Percentiles rank a stretch among this genome's conserved stretches.
Conservation (phyloP, 2,329 filamentous ascomycete species). For the Alternaria brassicicola region DNA sequence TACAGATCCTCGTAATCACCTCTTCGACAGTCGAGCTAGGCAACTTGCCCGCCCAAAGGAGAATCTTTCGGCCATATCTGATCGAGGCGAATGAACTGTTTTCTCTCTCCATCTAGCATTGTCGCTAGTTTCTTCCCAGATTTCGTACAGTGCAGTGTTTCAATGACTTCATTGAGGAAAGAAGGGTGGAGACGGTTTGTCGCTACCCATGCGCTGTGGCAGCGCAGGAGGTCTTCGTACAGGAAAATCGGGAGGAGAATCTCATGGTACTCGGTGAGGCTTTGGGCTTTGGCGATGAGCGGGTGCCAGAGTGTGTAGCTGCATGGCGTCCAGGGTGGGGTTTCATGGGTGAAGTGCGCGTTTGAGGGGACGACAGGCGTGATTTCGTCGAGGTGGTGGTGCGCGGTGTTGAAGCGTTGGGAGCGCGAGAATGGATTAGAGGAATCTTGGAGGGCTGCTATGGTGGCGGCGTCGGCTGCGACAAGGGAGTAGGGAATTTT, state of each 20-base stretch:
- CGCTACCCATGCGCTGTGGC: slow-evolving; percentile 10
- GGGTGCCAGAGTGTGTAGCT: slow-evolving; percentile 53
- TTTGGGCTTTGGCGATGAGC: slow-evolving; percentile 48
- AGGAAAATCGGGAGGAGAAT: slow-evolving; percentile 23
- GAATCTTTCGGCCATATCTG: slow-evolving; percentile 54
- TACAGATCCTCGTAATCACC: slow-evolving; percentile 43
- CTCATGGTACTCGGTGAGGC: slow-evolving; percentile 34
- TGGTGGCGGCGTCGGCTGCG: not conserved
- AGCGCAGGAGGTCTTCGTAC: slow-evolving; percentile 40
- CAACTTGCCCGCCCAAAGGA: not conserved
- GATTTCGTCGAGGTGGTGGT: slow-evolving; percentile 15
- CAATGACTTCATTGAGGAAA: slow-evolving; percentile 7
- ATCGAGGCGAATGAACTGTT: slow-evolving; percentile 52
- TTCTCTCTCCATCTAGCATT: slow-evolving; percentile 9
- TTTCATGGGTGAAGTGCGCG: slow-evolving; percentile 13
- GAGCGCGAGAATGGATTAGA: slow-evolving; percentile 11
- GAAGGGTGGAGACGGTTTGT: not conserved
- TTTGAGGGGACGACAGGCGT: slow-evolving; percentile 10
- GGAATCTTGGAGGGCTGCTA: slow-evolving; percentile 8
- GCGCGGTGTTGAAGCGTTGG: slow-evolving; percentile 21
- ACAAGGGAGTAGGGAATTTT: slow-evolving; percentile 17
- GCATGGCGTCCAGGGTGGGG: slow-evolving; percentile 40
- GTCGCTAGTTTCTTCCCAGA: slow-evolving; percentile 3
- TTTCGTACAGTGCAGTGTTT: slow-evolving; percentile 1
- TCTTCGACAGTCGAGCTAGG: slow-evolving; percentile 6